These are phyloP conservation scores for Dryadomyces quercus-mongolicae DNA, from an alignment of 2,329 filamentous ascomycete species.

Conservation along the genomic window DNA sequence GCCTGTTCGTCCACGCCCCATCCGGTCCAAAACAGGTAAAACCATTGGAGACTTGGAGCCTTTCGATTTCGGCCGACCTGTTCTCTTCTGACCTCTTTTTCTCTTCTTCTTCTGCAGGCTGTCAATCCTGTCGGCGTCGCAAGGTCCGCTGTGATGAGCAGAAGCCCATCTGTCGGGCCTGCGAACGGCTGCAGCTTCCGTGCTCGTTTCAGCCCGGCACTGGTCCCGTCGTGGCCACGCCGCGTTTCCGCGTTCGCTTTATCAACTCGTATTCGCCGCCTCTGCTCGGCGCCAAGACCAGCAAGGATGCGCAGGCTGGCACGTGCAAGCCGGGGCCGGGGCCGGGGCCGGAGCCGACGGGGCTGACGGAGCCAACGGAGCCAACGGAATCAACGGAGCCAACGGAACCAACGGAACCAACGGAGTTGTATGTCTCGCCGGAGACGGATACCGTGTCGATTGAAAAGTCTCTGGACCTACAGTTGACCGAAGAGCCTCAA, in stretches of 20 bases:
- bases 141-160: conserved; percentile 14
- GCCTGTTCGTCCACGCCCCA: background rate
- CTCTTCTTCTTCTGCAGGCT: conserved; percentile 2
- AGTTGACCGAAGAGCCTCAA: no score
- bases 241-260: conserved; percentile 4
- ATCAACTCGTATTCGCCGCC: background rate
- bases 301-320: no score
- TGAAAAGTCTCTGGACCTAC: no score
- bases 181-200: conserved; percentile 11
- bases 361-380: no score
- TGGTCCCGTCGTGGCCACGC: background rate
- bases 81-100: no score
- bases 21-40: conserved; percentile 2
- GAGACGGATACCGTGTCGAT: no score
- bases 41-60: no score
- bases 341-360: background rate
- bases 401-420: no score
- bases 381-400: no score
- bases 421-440: no score
- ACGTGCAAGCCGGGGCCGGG: no score
- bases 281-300: background rate
- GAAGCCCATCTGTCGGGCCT: conserved; percentile 14
- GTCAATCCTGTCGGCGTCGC: conserved; percentile 14
- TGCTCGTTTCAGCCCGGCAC: conserved; percentile 11
- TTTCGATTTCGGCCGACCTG: background rate